Evolutionary conservation across 257 asterid species (phyloP).

Genomic region (Petunia secreta): DNA sequence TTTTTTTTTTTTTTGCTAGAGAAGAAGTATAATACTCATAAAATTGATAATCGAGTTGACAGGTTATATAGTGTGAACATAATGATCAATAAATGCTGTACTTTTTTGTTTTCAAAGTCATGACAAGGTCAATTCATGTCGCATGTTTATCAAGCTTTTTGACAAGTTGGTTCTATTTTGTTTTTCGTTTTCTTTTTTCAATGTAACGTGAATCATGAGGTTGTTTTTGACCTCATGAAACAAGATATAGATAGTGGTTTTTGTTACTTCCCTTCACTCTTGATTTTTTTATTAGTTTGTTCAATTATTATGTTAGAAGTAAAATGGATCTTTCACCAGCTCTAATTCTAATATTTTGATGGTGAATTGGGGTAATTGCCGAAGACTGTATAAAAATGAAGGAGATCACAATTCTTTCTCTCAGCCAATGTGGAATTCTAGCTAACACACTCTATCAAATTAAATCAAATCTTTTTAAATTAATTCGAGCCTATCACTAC

Average conservation of each 20-base stretch:
- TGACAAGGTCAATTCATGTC: neutral
- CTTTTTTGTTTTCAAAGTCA: neutral
- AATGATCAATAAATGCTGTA: neutral
- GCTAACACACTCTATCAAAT: no score
- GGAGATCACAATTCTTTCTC: no score
- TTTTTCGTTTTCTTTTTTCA: neutral
- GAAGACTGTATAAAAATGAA: no score
- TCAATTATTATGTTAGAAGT: no score
- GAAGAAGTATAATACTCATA: neutral
- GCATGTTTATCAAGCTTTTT: neutral
- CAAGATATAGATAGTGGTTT: neutral
- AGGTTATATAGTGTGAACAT: neutral
- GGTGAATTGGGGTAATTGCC: no score
- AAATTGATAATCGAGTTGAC: neutral
- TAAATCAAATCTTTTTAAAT: no score
- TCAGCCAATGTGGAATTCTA: no score
- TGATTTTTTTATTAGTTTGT: no score
- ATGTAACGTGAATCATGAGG: neutral
- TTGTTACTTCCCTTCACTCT: neutral
- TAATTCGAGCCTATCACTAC: no score
- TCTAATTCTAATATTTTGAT: no score
- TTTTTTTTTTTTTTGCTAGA: no score
- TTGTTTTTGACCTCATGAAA: neutral
- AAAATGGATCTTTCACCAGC: no score
- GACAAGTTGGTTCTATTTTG: neutral